phyloP scores from a whole-genome alignment of 2,329 filamentous ascomycete genomes.

The Aspergillus quadricinctus region DNA sequence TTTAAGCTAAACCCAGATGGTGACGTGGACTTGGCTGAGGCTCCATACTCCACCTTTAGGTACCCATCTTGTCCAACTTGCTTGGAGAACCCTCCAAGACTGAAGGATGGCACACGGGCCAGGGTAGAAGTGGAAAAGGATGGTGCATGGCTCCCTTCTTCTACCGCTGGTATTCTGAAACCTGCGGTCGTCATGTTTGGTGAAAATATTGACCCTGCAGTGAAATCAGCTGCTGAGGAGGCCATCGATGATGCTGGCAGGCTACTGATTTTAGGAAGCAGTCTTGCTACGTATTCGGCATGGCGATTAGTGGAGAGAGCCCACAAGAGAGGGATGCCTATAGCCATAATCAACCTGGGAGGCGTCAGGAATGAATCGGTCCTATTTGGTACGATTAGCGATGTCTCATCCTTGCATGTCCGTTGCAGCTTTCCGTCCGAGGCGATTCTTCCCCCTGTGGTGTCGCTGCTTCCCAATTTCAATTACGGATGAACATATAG shows the following conservation, averaged over 20 bases:
- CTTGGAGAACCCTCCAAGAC: constrained; percentile 57
- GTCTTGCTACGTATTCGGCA: constrained; percentile 89
- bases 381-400: constrained; percentile 33
- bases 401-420: constrained; percentile 25
- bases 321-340: constrained; percentile 74
- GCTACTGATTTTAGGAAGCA: constrained; percentile 79
- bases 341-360: constrained; percentile 77
- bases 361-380: constrained; percentile 44
- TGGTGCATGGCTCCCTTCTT: constrained; percentile 67
- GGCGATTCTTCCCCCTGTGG: constrained; percentile 39
- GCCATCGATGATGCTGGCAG: constrained; percentile 72
- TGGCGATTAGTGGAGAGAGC: constrained; percentile 85
- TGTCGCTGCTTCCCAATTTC: constrained; percentile 21
- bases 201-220: constrained; percentile 67
- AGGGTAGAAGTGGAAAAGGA: constrained; percentile 69
- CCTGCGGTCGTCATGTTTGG: constrained; percentile 96
- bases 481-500: constrained; percentile 1
- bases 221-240: constrained; percentile 73
- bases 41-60: constrained; percentile 82
- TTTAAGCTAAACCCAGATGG: constrained; percentile 89
- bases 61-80: constrained; percentile 88
- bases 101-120: constrained; percentile 52
- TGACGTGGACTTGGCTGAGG: constrained; percentile 83
- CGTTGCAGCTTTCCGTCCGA: constrained; percentile 43
- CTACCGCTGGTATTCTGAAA: constrained; percentile 77